Evolutionary conservation across 208 protist genomes (phyloP).

Genomic region (Acanthamoeba sp.): DNA sequence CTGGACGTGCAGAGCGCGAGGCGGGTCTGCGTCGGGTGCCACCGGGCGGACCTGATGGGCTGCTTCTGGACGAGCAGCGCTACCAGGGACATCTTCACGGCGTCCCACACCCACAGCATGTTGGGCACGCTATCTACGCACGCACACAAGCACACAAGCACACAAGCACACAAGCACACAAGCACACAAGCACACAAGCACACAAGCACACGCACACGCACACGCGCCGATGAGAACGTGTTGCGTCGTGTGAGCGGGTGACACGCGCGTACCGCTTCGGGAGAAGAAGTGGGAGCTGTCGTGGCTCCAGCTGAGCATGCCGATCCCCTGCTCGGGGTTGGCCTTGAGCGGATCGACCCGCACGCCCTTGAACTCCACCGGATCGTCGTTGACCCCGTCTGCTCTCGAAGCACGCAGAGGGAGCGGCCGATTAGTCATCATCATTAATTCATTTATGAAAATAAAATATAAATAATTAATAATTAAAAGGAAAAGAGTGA

Average conservation of each 20-base stretch:
- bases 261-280: constrained; percentile 3
- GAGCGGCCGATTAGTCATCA: too few relatives aligned
- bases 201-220: too few relatives aligned
- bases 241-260: too few relatives aligned
- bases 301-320: constrained; percentile 59
- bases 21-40: constrained; percentile 27
- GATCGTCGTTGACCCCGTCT: constrained; percentile 40
- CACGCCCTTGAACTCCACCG: neutral
- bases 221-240: too few relatives aligned
- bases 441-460: too few relatives aligned
- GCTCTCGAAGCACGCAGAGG: neutral
- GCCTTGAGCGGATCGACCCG: neutral
- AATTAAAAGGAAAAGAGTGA: neutral
- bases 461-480: too few relatives aligned
- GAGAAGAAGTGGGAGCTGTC: constrained; percentile 44
- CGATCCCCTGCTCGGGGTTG: constrained; percentile 46
- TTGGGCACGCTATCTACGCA: constrained; percentile 13
- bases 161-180: too few relatives aligned
- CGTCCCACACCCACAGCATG: constrained; percentile 57
- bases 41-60: neutral
- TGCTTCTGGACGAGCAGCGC: constrained; percentile 48
- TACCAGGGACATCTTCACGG: constrained; percentile 18
- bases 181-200: too few relatives aligned
- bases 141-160: neutral
- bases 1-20: constrained; percentile 38